phyloP scores from a whole-genome alignment of 805 yeast genomes.

The Candida corydali region DNA sequence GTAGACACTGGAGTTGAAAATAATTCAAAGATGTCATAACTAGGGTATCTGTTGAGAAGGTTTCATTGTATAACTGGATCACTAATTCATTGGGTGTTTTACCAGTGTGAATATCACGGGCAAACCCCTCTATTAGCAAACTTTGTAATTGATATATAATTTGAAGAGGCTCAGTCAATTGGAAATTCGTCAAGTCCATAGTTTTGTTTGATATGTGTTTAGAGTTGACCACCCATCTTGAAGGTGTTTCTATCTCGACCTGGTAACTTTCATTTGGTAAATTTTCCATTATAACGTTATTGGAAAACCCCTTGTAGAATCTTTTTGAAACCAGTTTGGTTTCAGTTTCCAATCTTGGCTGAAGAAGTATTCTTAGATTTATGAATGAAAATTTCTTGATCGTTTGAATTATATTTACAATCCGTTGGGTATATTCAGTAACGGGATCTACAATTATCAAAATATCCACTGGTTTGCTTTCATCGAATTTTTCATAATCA shows the following conservation, averaged over 20 bases:
- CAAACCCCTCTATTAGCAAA: conserved; percentile 69
- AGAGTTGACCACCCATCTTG: conserved; percentile 63
- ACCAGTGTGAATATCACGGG: conserved; percentile 39
- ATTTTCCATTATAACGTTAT: conserved; percentile 32
- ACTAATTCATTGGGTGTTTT: conserved; percentile 49
- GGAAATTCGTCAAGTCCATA: conserved; percentile 61
- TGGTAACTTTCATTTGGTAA: conserved; percentile 50
- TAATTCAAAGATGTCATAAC: conserved; percentile 84
- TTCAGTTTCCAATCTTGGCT: conserved; percentile 46
- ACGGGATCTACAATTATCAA: conserved; percentile 68
- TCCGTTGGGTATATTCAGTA: conserved; percentile 62
- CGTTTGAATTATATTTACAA: conserved; percentile 42
- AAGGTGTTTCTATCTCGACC: conserved; percentile 55
- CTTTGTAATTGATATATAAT: conserved; percentile 51
- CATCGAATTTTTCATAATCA: conserved; percentile 16
- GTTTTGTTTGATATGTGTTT: conserved; percentile 30
- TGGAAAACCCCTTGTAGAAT: conserved; percentile 48
- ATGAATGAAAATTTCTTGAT: conserved; percentile 46
- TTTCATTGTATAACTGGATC: conserved; percentile 30
- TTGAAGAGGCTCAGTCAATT: conserved; percentile 16
- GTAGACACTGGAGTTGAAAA: conserved; percentile 68
- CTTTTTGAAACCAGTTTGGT: conserved; percentile 50
- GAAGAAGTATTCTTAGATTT: conserved; percentile 49
- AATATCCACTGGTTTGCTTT: conserved; percentile 45
- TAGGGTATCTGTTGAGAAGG: conserved; percentile 47